phyloP scores from a whole-genome alignment of 2,329 filamentous ascomycete genomes.

The Colletotrichum sp. region DNA sequence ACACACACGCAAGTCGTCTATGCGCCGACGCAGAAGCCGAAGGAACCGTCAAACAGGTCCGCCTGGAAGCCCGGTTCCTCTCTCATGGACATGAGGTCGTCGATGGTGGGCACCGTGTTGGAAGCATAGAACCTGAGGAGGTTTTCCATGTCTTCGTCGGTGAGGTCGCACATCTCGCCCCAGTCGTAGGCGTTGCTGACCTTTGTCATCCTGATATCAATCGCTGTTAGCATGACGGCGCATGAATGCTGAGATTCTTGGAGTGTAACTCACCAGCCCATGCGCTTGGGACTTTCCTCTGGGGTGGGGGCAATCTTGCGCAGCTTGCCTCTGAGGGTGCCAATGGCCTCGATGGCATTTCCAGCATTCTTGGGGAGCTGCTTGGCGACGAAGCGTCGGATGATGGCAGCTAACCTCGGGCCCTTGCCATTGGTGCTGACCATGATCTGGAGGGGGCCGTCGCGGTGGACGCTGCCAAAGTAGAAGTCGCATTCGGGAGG shows the following conservation, averaged over 20 bases:
- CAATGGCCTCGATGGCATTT: slow-evolving; percentile 84
- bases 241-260: background rate
- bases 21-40: slow-evolving; percentile 61
- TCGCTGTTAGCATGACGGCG: background rate
- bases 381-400: slow-evolving; percentile 81
- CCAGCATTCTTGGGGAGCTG: slow-evolving; percentile 81
- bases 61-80: slow-evolving; percentile 46
- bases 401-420: slow-evolving; percentile 85
- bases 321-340: slow-evolving; percentile 78
- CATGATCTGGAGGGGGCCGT: slow-evolving; percentile 97
- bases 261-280: slow-evolving; percentile 73
- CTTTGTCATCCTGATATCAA: slow-evolving; percentile 75
- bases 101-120: slow-evolving; percentile 60
- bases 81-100: slow-evolving; percentile 61
- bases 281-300: slow-evolving; percentile 82
- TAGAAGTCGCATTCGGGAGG: slow-evolving; percentile 98
- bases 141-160: slow-evolving; percentile 82
- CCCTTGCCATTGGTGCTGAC: slow-evolving; percentile 98
- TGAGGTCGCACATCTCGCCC: slow-evolving; percentile 83
- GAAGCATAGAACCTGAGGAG: slow-evolving; percentile 77
- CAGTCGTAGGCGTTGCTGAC: slow-evolving; percentile 88
- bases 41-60: slow-evolving; percentile 65
- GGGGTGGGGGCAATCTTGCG: slow-evolving; percentile 74
- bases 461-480: slow-evolving; percentile 94
- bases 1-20: slow-evolving; percentile 5